Percentiles rank a stretch among this genome's conserved stretches.
phyloP scores from a whole-genome alignment of 306 rosid genomes.

The Rubus parviflorus region DNA sequence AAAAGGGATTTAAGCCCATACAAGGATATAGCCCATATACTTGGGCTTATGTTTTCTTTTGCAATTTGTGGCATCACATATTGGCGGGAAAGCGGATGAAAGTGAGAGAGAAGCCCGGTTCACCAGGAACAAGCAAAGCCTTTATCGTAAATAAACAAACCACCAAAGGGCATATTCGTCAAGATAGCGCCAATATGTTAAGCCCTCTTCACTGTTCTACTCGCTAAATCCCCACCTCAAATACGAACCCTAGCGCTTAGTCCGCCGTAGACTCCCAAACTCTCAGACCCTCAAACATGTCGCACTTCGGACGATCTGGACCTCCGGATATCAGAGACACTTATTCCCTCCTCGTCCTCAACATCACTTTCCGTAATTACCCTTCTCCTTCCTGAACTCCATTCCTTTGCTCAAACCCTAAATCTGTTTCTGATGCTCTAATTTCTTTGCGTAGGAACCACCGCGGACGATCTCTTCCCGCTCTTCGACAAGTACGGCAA shows the following conservation, averaged over 20 bases:
- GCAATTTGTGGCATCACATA: no score
- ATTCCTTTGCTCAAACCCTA: not conserved
- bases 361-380: conserved; percentile 63
- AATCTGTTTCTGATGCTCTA: not conserved
- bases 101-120: not conserved
- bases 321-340: conserved; percentile 85
- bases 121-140: not conserved
- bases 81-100: not conserved
- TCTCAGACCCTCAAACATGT: conserved; percentile 33
- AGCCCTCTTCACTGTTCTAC: no score
- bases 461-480: conserved; percentile 74
- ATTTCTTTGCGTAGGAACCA: conserved; percentile 44
- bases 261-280: not conserved
- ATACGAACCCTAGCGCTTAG: conserved; percentile 40
- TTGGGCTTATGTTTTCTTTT: no score
- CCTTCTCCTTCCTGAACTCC: not conserved
- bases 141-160: not conserved
- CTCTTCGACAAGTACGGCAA: conserved; percentile 75
- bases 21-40: no score
- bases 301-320: conserved; percentile 80
- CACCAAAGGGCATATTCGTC: conserved; percentile 18
- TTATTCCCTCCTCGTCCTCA: conserved; percentile 78
- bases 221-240: not conserved
- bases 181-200: not conserved
- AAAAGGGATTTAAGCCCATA: no score